A percentile compares a stretch with the other conserved stretches of the same genome.
phyloP scores from a whole-genome alignment of 169 alveolate genomes.

The Ichthyophthirius multifiliis region DNA sequence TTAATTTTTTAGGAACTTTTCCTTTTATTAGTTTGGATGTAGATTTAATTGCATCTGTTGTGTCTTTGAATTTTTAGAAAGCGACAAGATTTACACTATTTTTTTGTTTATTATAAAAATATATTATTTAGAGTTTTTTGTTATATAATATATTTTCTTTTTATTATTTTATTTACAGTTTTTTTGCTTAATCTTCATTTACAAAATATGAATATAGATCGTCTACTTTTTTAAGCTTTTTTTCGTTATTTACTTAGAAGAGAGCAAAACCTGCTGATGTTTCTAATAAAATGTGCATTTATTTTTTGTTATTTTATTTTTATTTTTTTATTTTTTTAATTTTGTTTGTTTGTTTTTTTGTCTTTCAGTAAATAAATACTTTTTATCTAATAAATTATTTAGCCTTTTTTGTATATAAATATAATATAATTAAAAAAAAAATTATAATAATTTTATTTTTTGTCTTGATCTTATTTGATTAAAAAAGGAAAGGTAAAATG shows the following conservation, averaged over 20 bases:
- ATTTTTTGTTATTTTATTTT: constrained; percentile 39
- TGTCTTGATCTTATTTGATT: too few relatives aligned
- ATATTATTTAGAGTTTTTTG: not conserved
- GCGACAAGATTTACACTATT: constrained; percentile 68
- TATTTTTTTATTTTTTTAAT: not conserved
- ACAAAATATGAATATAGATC: constrained; percentile 64
- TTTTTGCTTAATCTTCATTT: constrained; percentile 40
- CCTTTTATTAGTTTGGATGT: constrained; percentile 88
- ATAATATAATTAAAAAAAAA: too few relatives aligned
- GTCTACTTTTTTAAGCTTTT: constrained; percentile 85
- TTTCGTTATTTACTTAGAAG: constrained; percentile 91
- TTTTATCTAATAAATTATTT: too few relatives aligned
- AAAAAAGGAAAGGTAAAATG: too few relatives aligned
- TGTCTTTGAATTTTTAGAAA: constrained; percentile 86
- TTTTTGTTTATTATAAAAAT: not conserved
- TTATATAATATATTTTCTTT: not conserved
- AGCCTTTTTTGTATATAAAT: too few relatives aligned
- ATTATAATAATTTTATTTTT: too few relatives aligned
- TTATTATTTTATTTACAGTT: constrained; percentile 10
- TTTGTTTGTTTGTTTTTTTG: not conserved
- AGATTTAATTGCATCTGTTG: constrained; percentile 89
- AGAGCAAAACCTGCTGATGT: constrained; percentile 99
- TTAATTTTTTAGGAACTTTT: constrained; percentile 91
- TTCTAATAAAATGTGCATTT: constrained; percentile 97
- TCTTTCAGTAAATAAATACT: too few relatives aligned